A percentile compares a stretch with the other conserved stretches of the same genome.
phyloP scores from a whole-genome alignment of 179 eudicot species.

The Amaranthus tricolor region DNA sequence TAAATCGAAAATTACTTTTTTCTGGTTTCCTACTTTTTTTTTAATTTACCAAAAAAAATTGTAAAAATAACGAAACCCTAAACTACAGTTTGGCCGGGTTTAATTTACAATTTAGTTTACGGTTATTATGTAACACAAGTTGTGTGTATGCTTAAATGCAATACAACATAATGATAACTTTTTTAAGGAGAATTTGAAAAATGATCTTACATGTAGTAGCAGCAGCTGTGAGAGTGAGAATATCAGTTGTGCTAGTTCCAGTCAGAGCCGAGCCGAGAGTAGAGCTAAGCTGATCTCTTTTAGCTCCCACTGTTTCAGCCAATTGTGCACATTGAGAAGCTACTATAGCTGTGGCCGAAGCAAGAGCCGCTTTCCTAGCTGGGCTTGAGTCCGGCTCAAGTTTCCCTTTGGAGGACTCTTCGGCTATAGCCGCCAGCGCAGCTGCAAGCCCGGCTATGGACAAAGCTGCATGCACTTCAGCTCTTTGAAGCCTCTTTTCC shows the following conservation, averaged over 20 bases:
- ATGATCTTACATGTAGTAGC: constrained; percentile 70
- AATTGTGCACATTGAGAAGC: constrained; percentile 87
- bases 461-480: constrained; percentile 90
- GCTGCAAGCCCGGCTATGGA: constrained; percentile 94
- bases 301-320: constrained; percentile 88
- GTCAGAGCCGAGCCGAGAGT: constrained; percentile 73
- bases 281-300: constrained; percentile 57
- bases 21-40: no score
- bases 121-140: no score
- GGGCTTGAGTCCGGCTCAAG: constrained; percentile 28
- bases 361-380: constrained; percentile 56
- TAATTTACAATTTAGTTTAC: no score
- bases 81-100: no score
- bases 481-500: constrained; percentile 70
- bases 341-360: constrained; percentile 79
- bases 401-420: constrained; percentile 46
- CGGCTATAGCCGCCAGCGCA: constrained; percentile 86
- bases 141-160: no score
- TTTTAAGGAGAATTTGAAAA: no score
- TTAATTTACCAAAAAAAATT: no score
- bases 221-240: constrained; percentile 82
- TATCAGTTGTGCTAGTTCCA: constrained; percentile 66
- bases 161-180: no score
- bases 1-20: no score
- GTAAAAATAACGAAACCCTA: no score